phyloP scores from a whole-genome alignment of 164 flowering plant genomes.

The Sedum album region DNA sequence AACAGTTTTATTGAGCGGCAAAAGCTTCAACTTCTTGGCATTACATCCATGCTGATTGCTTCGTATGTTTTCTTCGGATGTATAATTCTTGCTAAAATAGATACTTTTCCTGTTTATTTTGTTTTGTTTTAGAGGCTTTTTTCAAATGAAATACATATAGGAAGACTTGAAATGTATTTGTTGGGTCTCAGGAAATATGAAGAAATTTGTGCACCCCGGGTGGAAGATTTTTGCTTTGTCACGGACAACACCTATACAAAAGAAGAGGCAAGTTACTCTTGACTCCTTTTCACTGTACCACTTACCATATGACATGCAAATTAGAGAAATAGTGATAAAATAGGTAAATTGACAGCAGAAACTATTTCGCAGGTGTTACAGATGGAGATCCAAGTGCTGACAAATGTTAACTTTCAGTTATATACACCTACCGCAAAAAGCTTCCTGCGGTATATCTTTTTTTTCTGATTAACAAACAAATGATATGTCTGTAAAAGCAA shows the following conservation, averaged over 20 bases:
- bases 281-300: neutral
- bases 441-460: constrained; percentile 62
- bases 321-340: too few species aligned
- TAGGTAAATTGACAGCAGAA: neutral
- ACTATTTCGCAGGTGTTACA: constrained; percentile 52
- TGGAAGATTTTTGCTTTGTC: constrained; percentile 82
- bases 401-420: constrained; percentile 50
- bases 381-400: constrained; percentile 74
- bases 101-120: neutral
- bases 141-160: neutral
- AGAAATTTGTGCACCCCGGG: constrained; percentile 91
- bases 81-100: neutral
- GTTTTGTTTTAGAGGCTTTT: neutral
- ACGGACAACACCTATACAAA: constrained; percentile 72
- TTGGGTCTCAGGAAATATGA: constrained; percentile 68
- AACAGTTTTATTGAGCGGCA: constrained; percentile 62
- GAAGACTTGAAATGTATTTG: constrained; percentile 3
- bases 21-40: constrained; percentile 84
- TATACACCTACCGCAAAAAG: constrained; percentile 70
- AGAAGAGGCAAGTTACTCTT: constrained; percentile 46
- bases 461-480: neutral
- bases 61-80: constrained; percentile 52
- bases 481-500: too few species aligned
- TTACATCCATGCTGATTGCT: constrained; percentile 95
- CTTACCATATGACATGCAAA: neutral